Percentiles rank a stretch among this genome's conserved stretches.
These are phyloP conservation scores for Clarireedia paspali DNA, from an alignment of 2,329 filamentous ascomycete species.

Conservation along the genomic window DNA sequence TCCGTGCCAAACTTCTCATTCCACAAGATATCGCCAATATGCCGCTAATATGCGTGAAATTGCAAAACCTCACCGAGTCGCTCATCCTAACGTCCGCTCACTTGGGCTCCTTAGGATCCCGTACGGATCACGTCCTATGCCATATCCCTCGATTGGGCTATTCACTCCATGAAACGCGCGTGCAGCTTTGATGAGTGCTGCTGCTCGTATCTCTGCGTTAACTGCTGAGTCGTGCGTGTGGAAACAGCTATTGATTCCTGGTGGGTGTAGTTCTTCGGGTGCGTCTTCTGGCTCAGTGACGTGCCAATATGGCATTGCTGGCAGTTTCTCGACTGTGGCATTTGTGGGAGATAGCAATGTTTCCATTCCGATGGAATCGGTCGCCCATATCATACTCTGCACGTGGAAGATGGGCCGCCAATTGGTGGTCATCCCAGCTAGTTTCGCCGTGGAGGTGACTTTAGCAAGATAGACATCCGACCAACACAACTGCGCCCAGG, in stretches of 20 bases:
- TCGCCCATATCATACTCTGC: slow-evolving; percentile 28
- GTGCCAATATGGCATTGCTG: background rate
- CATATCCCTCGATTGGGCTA: background rate
- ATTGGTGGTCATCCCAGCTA: slow-evolving; percentile 27
- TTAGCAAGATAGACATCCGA: slow-evolving; percentile 20
- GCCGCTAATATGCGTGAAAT: slow-evolving; percentile 10
- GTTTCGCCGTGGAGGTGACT: slow-evolving; percentile 21
- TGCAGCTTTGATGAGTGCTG: slow-evolving; percentile 17
- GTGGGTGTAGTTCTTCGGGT: background rate
- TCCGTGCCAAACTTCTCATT: slow-evolving; percentile 22
- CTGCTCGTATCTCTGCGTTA: slow-evolving; percentile 19
- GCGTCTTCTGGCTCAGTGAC: background rate
- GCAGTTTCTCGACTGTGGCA: slow-evolving; percentile 9
- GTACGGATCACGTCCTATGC: background rate
- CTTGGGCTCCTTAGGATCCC: background rate
- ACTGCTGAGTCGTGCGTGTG: slow-evolving; percentile 18
- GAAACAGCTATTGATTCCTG: slow-evolving; percentile 24
- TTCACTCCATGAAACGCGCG: slow-evolving; percentile 19
- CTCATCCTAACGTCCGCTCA: background rate
- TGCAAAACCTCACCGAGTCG: background rate
- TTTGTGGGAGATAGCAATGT: slow-evolving; percentile 20
- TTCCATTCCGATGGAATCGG: slow-evolving; percentile 20
- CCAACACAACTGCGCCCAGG: slow-evolving; percentile 24
- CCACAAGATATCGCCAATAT: slow-evolving; percentile 19
- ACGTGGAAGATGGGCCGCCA: slow-evolving; percentile 23